A percentile compares a stretch with the other conserved stretches of the same genome.
phyloP scores from a whole-genome alignment of 1,284 basidiomycete genomes.

The Chiua sp. region DNA sequence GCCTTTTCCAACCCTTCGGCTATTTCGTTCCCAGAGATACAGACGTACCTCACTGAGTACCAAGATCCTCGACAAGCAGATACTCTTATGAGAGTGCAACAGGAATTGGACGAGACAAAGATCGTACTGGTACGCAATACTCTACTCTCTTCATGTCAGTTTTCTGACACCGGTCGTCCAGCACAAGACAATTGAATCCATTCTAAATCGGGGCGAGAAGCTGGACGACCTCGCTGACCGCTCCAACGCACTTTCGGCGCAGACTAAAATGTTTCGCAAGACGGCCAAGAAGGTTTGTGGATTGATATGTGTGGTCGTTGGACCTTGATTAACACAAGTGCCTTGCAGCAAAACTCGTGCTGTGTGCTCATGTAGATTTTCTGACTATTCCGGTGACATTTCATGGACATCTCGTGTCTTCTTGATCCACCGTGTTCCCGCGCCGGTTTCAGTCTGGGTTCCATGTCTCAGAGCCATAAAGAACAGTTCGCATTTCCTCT shows the following conservation, averaged over 20 bases:
- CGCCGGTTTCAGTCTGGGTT: no score
- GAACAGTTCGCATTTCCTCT: no score
- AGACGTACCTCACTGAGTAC: conserved; percentile 89
- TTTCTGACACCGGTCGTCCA: conserved; percentile 38
- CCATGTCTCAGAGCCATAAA: no score
- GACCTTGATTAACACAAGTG: conserved; percentile 10
- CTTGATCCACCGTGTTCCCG: no score
- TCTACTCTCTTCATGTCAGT: no score
- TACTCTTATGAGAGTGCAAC: conserved; percentile 98
- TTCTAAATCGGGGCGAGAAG: conserved; percentile 96
- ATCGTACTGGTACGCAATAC: conserved; percentile 79
- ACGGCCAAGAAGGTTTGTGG: conserved; percentile 85
- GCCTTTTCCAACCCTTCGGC: conserved; percentile 66
- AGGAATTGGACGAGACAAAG: conserved; percentile 99
- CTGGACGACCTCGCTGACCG: conserved; percentile 97
- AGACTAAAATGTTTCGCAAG: conserved; percentile 97
- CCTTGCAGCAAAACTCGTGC: conserved; percentile 62
- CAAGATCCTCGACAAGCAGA: conserved; percentile 99
- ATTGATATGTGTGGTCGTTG: not conserved
- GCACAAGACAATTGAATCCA: conserved; percentile 99
- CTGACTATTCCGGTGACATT: conserved; percentile 11
- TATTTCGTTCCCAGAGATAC: conserved; percentile 76
- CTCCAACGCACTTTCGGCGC: conserved; percentile 88
- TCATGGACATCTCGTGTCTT: conserved; percentile 25
- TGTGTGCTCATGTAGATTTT: conserved; percentile 57